Percentiles rank a stretch among this genome's conserved stretches.
These are phyloP conservation scores for Colletotrichum magnum DNA, from an alignment of 2,329 filamentous ascomycete genomes.

Conservation along the genomic window DNA sequence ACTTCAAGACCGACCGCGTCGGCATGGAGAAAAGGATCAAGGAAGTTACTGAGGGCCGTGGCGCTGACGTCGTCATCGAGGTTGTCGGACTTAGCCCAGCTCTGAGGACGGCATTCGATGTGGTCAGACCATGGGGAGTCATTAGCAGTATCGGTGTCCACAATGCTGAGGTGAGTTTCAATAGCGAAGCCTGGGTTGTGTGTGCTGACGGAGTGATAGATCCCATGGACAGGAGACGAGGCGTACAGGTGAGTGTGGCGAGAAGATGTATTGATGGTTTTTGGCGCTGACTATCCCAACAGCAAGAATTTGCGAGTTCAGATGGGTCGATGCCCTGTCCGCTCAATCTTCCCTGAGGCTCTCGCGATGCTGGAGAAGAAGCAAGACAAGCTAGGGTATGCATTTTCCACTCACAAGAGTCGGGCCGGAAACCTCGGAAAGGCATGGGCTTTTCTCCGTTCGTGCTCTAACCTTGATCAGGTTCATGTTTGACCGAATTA, in stretches of 20 bases:
- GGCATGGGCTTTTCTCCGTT: conserved; percentile 2
- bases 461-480: conserved; percentile 53
- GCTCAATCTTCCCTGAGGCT: conserved; percentile 77
- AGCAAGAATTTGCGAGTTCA: conserved; percentile 81
- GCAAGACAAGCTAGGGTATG: conserved; percentile 76
- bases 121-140: conserved; percentile 79
- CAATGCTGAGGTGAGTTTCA: conserved; percentile 73
- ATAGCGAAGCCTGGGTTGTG: not conserved
- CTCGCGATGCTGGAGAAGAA: conserved; percentile 75
- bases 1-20: conserved; percentile 78
- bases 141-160: conserved; percentile 85
- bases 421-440: conserved; percentile 7
- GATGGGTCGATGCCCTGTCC: conserved; percentile 84
- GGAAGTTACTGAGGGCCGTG: conserved; percentile 82
- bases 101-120: conserved; percentile 77
- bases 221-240: conserved; percentile 76
- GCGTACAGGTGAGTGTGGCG: conserved; percentile 64
- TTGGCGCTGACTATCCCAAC: conserved; percentile 30
- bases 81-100: conserved; percentile 80
- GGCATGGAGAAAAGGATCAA: conserved; percentile 78
- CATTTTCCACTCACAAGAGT: conserved; percentile 22
- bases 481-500: conserved; percentile 84
- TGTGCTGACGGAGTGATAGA: conserved; percentile 55
- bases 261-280: not conserved
- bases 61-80: conserved; percentile 88